Percentiles rank a stretch among this genome's conserved stretches.
These are phyloP conservation scores for Boletus sensibilis DNA, from an alignment of 768 basidiomycete species.

Conservation along the genomic window DNA sequence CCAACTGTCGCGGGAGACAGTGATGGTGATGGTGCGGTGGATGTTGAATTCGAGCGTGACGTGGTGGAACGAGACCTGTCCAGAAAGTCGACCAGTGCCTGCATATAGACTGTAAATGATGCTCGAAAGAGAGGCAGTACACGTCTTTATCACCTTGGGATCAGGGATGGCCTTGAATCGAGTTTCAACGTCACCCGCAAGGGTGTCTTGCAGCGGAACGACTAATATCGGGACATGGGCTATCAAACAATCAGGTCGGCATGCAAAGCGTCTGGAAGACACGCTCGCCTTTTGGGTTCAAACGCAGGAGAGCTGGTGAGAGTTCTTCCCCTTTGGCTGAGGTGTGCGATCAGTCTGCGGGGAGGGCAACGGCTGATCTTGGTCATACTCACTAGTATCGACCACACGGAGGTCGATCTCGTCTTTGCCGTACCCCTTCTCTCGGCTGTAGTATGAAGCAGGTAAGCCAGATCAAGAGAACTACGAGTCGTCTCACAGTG, in stretches of 20 bases:
- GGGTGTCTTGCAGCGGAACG: slow-evolving; percentile 77
- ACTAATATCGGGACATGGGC: slow-evolving; percentile 81
- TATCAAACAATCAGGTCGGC: slow-evolving; percentile 27
- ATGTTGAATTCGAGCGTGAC: slow-evolving; percentile 69
- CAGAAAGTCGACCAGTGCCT: slow-evolving; percentile 78
- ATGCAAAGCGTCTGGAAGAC: slow-evolving; percentile 4
- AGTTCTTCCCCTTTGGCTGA: slow-evolving; percentile 80
- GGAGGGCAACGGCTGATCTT: background rate
- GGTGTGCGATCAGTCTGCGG: background rate
- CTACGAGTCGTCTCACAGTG: slow-evolving; percentile 44
- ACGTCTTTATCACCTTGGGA: slow-evolving; percentile 46
- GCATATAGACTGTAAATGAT: background rate
- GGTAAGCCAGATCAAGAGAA: background rate
- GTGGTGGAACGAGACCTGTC: slow-evolving; percentile 75
- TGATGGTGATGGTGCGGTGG: slow-evolving; percentile 68
- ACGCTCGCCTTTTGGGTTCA: slow-evolving; percentile 68
- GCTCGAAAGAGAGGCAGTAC: background rate
- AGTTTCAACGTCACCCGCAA: slow-evolving; percentile 66
- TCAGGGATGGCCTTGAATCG: slow-evolving; percentile 80
- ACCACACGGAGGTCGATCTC: slow-evolving; percentile 72
- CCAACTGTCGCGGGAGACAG: slow-evolving; percentile 80
- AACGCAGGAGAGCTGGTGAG: slow-evolving; percentile 66
- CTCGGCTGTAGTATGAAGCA: slow-evolving; percentile 38
- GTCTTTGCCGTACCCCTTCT: slow-evolving; percentile 83
- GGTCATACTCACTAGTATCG: slow-evolving; percentile 48